phyloP scores from a whole-genome alignment of 371 early-diverging fungal species.

The Mucor ambiguus region DNA sequence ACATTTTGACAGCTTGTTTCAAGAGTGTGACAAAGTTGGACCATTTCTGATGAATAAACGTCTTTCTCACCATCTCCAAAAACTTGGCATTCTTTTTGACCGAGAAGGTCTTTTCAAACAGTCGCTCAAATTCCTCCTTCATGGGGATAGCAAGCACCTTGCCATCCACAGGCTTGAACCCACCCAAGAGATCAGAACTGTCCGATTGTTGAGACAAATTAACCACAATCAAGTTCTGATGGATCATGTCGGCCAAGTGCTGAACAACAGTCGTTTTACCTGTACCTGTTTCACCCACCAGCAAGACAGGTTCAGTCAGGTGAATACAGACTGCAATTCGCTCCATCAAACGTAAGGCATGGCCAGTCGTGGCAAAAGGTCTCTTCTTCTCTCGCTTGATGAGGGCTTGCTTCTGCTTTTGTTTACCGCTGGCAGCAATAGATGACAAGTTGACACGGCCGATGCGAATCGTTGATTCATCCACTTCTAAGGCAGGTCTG shows the following conservation, averaged over 20 bases:
- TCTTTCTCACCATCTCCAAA: slow-evolving; percentile 76
- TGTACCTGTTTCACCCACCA: slow-evolving; percentile 99
- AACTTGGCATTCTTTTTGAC: slow-evolving; percentile 85
- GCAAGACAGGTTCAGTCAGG: slow-evolving; percentile 85
- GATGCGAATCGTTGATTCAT: slow-evolving; percentile 53
- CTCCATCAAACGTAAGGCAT: slow-evolving; percentile 81
- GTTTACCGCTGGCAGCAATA: slow-evolving; percentile 35
- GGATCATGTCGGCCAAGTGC: slow-evolving; percentile 82
- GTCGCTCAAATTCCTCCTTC: slow-evolving; percentile 80
- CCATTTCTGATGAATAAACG: slow-evolving; percentile 80
- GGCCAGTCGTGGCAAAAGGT: slow-evolving; percentile 83
- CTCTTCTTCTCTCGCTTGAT: slow-evolving; percentile 46
- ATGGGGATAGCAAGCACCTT: slow-evolving; percentile 78
- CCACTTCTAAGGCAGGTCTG: slow-evolving; percentile 62
- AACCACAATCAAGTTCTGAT: slow-evolving; percentile 85
- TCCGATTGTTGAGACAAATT: slow-evolving; percentile 99
- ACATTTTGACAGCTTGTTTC: slow-evolving; percentile 75
- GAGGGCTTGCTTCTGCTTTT: slow-evolving; percentile 33
- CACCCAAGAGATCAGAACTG: slow-evolving; percentile 96
- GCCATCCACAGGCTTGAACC: slow-evolving; percentile 96
- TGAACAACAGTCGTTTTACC: slow-evolving; percentile 99
- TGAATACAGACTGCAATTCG: slow-evolving; percentile 82
- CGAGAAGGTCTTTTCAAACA: slow-evolving; percentile 90
- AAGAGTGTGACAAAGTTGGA: slow-evolving; percentile 74
- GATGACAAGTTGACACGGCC: slow-evolving; percentile 72